phyloP scores from a whole-genome alignment of 257 asterid species.

The Przewalskia tangutica region DNA sequence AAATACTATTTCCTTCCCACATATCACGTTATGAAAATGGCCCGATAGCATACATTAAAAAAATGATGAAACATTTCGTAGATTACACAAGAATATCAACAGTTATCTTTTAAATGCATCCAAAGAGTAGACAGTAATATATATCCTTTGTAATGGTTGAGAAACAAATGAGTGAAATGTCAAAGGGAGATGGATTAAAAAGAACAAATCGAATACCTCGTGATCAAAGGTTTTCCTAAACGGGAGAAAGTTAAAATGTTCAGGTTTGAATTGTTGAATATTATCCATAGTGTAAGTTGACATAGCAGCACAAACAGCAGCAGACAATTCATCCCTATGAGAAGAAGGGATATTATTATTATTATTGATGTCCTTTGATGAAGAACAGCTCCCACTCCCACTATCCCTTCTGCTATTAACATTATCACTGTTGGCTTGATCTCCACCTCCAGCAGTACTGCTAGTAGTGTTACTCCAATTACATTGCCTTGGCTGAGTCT shows the following conservation, averaged over 20 bases:
- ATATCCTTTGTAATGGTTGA: not conserved
- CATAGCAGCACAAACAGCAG: slow-evolving; percentile 34
- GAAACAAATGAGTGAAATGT: not conserved
- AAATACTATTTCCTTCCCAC: not conserved
- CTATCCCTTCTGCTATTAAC: slow-evolving; percentile 32
- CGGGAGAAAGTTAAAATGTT: slow-evolving; percentile 61
- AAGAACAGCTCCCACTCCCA: slow-evolving; percentile 38
- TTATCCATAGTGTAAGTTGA: slow-evolving; percentile 44
- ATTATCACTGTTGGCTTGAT: slow-evolving; percentile 14
- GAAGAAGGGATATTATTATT: not conserved
- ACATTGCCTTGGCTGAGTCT: slow-evolving; percentile 90
- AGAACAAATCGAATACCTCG: slow-evolving; percentile 38
- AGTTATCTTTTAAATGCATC: not conserved
- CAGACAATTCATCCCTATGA: slow-evolving; percentile 42
- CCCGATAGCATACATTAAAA: not conserved
- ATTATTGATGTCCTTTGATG: slow-evolving; percentile 38
- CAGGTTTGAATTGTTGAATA: slow-evolving; percentile 62
- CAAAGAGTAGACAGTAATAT: not conserved
- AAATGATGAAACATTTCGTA: not conserved
- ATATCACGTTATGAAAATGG: not conserved
- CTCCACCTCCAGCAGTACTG: not conserved
- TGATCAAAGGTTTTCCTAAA: slow-evolving; percentile 58
- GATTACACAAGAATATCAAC: not conserved
- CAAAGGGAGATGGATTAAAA: not conserved
- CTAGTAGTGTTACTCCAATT: slow-evolving; percentile 36